These are phyloP conservation scores for Exophiala aquamarina DNA, from an alignment of 2,329 filamentous ascomycete genomes.

Conservation along the genomic window DNA sequence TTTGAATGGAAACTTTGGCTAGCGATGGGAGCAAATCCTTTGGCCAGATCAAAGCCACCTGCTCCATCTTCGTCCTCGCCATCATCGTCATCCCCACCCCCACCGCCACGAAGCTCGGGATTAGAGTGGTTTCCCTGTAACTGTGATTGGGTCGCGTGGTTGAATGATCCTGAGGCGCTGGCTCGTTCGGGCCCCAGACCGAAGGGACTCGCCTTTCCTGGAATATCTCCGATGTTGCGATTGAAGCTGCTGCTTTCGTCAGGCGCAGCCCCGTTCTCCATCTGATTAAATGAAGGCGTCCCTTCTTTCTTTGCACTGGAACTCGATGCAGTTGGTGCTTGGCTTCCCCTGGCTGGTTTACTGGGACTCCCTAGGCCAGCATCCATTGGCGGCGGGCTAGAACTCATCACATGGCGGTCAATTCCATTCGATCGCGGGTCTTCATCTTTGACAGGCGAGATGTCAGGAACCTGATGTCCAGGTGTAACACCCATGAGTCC, in stretches of 20 bases:
- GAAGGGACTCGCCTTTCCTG: background rate
- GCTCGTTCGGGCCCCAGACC: background rate
- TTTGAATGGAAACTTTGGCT: slow-evolving; percentile 30
- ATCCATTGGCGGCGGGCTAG: slow-evolving; percentile 49
- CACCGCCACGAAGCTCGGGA: slow-evolving; percentile 17
- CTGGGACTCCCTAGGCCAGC: slow-evolving; percentile 42
- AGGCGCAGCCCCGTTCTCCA: slow-evolving; percentile 4
- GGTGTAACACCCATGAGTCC: slow-evolving; percentile 37
- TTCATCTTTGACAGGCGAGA: slow-evolving; percentile 48
- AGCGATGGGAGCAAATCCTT: slow-evolving; percentile 49
- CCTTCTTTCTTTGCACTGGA: slow-evolving; percentile 36
- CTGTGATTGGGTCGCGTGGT: slow-evolving; percentile 6
- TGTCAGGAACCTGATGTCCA: slow-evolving; percentile 36
- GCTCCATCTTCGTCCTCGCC: slow-evolving; percentile 40
- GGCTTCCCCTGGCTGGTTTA: slow-evolving; percentile 36
- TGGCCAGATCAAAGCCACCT: slow-evolving; percentile 47
- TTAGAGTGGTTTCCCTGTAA: slow-evolving; percentile 1
- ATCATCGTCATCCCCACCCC: slow-evolving; percentile 34
- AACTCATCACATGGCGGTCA: slow-evolving; percentile 42
- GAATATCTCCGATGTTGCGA: slow-evolving; percentile 4
- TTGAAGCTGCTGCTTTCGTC: slow-evolving; percentile 8
- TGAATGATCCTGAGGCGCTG: slow-evolving; percentile 1
- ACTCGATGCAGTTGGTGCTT: slow-evolving; percentile 28
- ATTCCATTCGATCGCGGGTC: slow-evolving; percentile 30
- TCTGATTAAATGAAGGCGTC: background rate